These are phyloP conservation scores for Crataegus laevigata DNA, from an alignment of 306 rosid species.

Conservation along the genomic window DNA sequence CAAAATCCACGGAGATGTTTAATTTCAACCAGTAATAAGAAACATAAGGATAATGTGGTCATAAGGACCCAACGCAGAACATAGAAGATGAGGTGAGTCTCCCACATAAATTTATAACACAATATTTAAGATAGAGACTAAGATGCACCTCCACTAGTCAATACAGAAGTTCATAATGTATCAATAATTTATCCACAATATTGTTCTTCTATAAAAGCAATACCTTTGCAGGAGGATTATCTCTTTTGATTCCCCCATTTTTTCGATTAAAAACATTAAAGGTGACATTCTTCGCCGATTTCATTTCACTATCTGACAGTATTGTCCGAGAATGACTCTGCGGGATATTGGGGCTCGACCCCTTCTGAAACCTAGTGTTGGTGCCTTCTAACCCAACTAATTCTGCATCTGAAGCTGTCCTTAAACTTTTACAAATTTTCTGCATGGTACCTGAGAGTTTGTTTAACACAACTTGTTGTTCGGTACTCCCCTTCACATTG, in stretches of 20 bases:
- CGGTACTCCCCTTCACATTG: conserved; percentile 59
- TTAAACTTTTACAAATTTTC: conserved; percentile 66
- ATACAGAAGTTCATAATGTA: neutral
- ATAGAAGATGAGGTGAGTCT: neutral
- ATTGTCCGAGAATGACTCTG: conserved; percentile 31
- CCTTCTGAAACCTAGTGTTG: conserved; percentile 24
- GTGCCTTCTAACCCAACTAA: conserved; percentile 26
- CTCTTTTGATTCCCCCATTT: conserved; percentile 33
- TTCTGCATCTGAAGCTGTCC: conserved; percentile 68
- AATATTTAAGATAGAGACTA: neutral
- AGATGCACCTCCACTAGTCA: neutral
- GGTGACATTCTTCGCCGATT: conserved; percentile 28
- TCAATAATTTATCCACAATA: neutral
- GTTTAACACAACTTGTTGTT: conserved; percentile 73
- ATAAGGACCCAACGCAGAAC: neutral
- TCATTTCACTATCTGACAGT: conserved; percentile 30
- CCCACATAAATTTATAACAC: neutral
- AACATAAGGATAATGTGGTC: neutral
- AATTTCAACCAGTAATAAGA: neutral
- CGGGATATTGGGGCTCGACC: conserved; percentile 13
- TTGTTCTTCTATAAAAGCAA: neutral
- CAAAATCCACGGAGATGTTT: neutral
- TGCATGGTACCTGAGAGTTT: conserved; percentile 85
- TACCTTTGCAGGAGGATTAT: conserved; percentile 39
- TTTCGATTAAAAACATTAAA: conserved; percentile 18